Conservation (phyloP, 1,139 yeast genomes). For the Candida freyschussii region DNA sequence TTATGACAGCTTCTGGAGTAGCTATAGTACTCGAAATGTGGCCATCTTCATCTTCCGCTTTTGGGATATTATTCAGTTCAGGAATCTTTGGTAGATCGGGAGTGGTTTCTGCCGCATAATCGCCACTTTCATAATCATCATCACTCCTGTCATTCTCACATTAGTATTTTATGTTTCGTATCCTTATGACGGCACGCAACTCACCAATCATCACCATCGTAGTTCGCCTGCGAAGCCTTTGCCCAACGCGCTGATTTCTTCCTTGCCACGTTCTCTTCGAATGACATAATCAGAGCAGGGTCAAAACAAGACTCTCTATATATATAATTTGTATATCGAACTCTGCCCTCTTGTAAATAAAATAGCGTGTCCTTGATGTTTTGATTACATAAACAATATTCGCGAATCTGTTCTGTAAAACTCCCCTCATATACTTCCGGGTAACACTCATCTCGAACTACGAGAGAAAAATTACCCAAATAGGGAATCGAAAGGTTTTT, state of each 20-base stretch:
- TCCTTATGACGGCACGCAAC: constrained; percentile 21
- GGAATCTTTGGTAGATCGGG: constrained; percentile 14
- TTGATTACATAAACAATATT: too few relatives aligned
- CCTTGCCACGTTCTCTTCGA: constrained; percentile 43
- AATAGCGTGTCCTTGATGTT: too few relatives aligned
- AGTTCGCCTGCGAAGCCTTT: constrained; percentile 47
- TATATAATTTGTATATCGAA: too few relatives aligned
- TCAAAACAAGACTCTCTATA: not conserved
- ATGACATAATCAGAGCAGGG: constrained; percentile 9
- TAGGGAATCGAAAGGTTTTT: too few relatives aligned
- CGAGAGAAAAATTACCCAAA: too few relatives aligned
- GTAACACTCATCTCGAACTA: too few relatives aligned
- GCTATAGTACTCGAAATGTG: constrained; percentile 7
- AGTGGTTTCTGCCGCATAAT: constrained; percentile 1
- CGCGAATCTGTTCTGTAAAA: too few relatives aligned
- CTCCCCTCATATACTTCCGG: too few relatives aligned
- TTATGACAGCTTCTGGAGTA: constrained; percentile 15
- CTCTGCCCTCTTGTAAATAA: too few relatives aligned
- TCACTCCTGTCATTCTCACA: constrained; percentile 12
- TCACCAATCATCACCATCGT: constrained; percentile 60
- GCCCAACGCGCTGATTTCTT: constrained; percentile 64
- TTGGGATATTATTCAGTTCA: constrained; percentile 2
- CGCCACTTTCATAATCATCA: constrained; percentile 14
- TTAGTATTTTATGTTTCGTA: constrained; percentile 3
- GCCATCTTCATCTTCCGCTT: constrained; percentile 11